Percentiles rank a stretch among this genome's conserved stretches.
Conservation (phyloP, 495 filamentous ascomycete species). For the Talaromyces trachyspermus region DNA sequence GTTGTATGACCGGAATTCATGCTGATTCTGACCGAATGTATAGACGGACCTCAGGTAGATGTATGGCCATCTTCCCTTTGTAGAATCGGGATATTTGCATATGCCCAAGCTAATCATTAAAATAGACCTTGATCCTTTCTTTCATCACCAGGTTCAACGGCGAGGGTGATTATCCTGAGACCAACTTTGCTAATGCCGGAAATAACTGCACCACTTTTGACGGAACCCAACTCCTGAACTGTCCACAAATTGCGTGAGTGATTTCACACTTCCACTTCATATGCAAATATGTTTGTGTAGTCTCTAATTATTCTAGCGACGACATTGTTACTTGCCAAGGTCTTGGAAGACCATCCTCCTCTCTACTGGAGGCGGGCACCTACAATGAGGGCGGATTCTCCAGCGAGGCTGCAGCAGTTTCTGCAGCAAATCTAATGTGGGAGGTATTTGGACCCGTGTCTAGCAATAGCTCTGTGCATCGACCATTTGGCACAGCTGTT, state of each 20-base stretch:
- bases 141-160: constrained; percentile 27
- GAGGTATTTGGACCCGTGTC: constrained; percentile 54
- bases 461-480: constrained; percentile 26
- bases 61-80: background rate
- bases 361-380: constrained; percentile 57
- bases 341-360: constrained; percentile 56
- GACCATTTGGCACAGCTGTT: constrained; percentile 57
- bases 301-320: constrained; percentile 14
- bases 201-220: constrained; percentile 50
- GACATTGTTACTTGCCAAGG: constrained; percentile 62
- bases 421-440: constrained; percentile 56
- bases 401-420: constrained; percentile 41
- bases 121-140: constrained; percentile 35
- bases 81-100: background rate
- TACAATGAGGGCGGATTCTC: constrained; percentile 57
- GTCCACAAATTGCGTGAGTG: constrained; percentile 55
- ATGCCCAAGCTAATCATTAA: background rate
- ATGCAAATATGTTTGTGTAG: background rate
- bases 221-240: constrained; percentile 49
- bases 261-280: background rate
- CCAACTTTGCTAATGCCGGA: constrained; percentile 56
- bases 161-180: constrained; percentile 36
- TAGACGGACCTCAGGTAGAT: constrained; percentile 8
- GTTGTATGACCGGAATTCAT: background rate
- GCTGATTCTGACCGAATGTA: background rate